Base-by-base conservation (phyloP, 2,329 filamentous ascomycete species). In the Teratosphaeria epicoccoides region DNA sequence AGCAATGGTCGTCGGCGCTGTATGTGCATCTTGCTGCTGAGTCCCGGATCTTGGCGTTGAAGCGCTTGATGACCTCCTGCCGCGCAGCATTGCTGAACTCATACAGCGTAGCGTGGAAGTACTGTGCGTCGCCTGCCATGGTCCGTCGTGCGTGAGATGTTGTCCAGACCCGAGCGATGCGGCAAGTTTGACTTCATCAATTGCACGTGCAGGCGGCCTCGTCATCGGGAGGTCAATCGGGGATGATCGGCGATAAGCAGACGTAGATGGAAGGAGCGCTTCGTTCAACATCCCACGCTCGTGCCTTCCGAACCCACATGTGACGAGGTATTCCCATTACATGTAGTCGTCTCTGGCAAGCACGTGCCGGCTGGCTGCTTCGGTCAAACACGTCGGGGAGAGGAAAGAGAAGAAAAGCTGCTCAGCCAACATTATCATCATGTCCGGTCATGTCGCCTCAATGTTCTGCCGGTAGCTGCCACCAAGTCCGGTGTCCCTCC, bases 81-180 rank as follows among this genome's bases (percentile, higher is more conserved):
- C 54, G 28, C 6, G 56, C 62, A 2, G 28, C 46, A 17, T 52
- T 40, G 47, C 51, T 55, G 55, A 66, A 66, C 2, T 48, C 49
- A 51, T 64, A 64, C 22, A 63, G 50, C 2, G 61, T 59, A 9
- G 57, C 51, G 50, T 67, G 63, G 46, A 61, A 45, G 54, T 64
- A 66, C 7, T 52, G 49, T 22, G 60, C 53, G 12, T 55, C 53
- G 33, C 33, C 24, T 22, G 24, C 28, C 22, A 24, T 48, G 5
- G n/a, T 33, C 24, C 6, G 24, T 17, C 4, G 25, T 33, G 11
- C 11, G 7, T 12, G 20, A 37, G 4, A 11, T 24, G 9, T 24
- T 9, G 23, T n/a, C n/a, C n/a, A n/a, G n/a, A n/a, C n/a, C n/a
- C n/a, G n/a, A n/a, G n/a, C n/a, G n/a, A n/a, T n/a, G 33, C n/a